These are phyloP conservation scores for Exophiala calicioides DNA, from an alignment of 2,329 filamentous ascomycete species.

Conservation along the genomic window DNA sequence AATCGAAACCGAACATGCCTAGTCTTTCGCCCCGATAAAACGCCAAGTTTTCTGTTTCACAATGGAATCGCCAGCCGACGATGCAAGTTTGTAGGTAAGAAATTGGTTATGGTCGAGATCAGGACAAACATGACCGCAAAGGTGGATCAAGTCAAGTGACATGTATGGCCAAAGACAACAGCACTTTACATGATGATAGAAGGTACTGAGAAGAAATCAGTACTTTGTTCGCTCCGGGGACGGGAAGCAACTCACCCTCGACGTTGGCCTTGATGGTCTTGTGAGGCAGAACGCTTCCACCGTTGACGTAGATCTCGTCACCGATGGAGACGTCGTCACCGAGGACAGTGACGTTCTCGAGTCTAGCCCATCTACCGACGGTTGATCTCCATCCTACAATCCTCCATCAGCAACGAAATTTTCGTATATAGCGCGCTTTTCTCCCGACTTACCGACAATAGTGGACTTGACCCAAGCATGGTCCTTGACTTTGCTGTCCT, in stretches of 20 bases:
- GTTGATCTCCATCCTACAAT: constrained; percentile 80
- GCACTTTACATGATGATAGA: constrained; percentile 51
- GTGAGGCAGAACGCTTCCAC: constrained; percentile 90
- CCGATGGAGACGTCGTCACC: constrained; percentile 97
- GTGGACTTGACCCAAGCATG: constrained; percentile 99
- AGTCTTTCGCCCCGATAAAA: no score
- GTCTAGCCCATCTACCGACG: constrained; percentile 89
- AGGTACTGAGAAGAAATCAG: constrained; percentile 39
- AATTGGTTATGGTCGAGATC: no score
- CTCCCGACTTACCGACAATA: constrained; percentile 64
- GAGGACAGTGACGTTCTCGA: constrained; percentile 97
- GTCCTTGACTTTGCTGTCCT: constrained; percentile 93
- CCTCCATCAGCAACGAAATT: constrained; percentile 1
- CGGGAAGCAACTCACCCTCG: constrained; percentile 60
- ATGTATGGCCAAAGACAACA: neutral
- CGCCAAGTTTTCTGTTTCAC: no score
- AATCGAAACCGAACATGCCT: no score
- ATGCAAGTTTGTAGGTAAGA: no score
- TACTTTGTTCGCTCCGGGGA: neutral
- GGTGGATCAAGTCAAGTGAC: constrained; percentile 5
- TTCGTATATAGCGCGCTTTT: neutral
- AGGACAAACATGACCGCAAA: neutral
- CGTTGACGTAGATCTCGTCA: constrained; percentile 98
- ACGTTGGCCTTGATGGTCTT: constrained; percentile 99
- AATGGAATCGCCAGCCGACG: no score